Evolutionary conservation across 108 stramenopile species (phyloP).

Genomic region (Skeletonema tropicum): DNA sequence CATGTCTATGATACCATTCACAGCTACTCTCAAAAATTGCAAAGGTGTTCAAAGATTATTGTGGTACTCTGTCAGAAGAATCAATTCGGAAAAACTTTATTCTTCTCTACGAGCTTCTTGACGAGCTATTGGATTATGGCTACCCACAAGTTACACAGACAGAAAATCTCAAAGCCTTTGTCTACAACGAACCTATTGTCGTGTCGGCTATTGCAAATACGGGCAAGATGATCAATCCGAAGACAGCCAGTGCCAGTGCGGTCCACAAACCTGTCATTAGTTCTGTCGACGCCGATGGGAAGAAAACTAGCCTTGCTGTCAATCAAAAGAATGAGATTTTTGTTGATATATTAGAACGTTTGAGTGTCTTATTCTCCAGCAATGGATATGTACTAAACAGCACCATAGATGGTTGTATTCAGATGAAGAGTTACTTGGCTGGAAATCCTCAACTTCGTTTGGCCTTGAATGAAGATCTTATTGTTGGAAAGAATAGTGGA

Average conservation of each 20-base stretch:
- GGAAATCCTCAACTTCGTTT: slow-evolving; percentile 98
- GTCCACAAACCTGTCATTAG: slow-evolving; percentile 96
- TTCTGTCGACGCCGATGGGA: slow-evolving; percentile 76
- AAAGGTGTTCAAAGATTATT: slow-evolving; percentile 99
- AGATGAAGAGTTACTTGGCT: slow-evolving; percentile 94
- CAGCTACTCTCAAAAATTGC: slow-evolving; percentile 97
- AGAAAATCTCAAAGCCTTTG: slow-evolving; percentile 95
- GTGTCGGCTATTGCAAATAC: slow-evolving; percentile 79
- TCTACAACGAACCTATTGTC: slow-evolving; percentile 98
- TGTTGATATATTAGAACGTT: slow-evolving; percentile 98
- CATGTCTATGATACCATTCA: slow-evolving; percentile 25
- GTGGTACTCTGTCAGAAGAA: slow-evolving; percentile 97
- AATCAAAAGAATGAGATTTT: slow-evolving; percentile 99
- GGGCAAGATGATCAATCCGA: slow-evolving; percentile 91
- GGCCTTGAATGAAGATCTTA: slow-evolving; percentile 97
- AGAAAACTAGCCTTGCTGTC: slow-evolving; percentile 50
- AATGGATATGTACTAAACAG: slow-evolving; percentile 98
- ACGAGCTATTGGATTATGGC: slow-evolving; percentile 98
- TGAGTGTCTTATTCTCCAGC: slow-evolving; percentile 97
- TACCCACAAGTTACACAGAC: slow-evolving; percentile 98
- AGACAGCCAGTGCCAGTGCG: slow-evolving; percentile 94
- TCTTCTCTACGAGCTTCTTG: slow-evolving; percentile 98
- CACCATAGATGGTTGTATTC: slow-evolving; percentile 98
- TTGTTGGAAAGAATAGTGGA: slow-evolving; percentile 81
- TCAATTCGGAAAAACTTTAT: slow-evolving; percentile 99